These are phyloP conservation scores for Claviceps monticola DNA, from an alignment of 2,329 filamentous ascomycete genomes.

Conservation along the genomic window DNA sequence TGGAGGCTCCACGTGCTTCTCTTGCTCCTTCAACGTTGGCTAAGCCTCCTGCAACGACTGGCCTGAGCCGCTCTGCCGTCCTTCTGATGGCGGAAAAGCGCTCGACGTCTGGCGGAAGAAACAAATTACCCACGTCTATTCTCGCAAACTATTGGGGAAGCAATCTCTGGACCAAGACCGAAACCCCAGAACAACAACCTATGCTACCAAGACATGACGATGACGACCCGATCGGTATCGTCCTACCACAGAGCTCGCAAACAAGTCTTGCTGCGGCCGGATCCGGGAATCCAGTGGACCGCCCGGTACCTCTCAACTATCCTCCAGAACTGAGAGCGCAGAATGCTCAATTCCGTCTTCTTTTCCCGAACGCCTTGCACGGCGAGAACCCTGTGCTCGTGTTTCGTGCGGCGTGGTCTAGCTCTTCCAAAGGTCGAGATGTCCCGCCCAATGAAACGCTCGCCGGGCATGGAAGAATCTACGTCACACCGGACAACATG, in stretches of 20 bases:
- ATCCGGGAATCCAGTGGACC: slow-evolving; percentile 20
- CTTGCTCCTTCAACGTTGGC: slow-evolving; percentile 74
- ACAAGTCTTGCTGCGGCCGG: slow-evolving; percentile 13
- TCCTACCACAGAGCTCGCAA: slow-evolving; percentile 19
- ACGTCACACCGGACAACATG: slow-evolving; percentile 73
- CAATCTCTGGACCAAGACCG: slow-evolving; percentile 49
- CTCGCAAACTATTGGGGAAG: slow-evolving; percentile 93
- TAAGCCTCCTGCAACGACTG: slow-evolving; percentile 71
- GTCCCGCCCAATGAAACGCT: slow-evolving; percentile 32
- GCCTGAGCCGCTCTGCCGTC: slow-evolving; percentile 74
- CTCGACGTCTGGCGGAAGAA: slow-evolving; percentile 45
- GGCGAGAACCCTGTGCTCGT: slow-evolving; percentile 81
- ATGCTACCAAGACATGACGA: slow-evolving; percentile 20
- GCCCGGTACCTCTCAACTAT: slow-evolving; percentile 60
- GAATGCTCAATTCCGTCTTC: slow-evolving; percentile 80
- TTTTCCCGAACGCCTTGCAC: slow-evolving; percentile 69
- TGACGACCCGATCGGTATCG: slow-evolving; percentile 28
- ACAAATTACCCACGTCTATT: slow-evolving; percentile 67
- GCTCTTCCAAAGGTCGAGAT: slow-evolving; percentile 31
- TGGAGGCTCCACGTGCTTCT: slow-evolving; percentile 40
- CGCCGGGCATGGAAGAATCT: slow-evolving; percentile 57
- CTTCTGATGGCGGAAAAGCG: slow-evolving; percentile 65
- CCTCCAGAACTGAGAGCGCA: slow-evolving; percentile 72
- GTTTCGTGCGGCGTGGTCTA: slow-evolving; percentile 78
- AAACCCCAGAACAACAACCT: slow-evolving; percentile 15